Evolutionary conservation across 129 eudicot species (phyloP).

Genomic region (Escallonia rubra): DNA sequence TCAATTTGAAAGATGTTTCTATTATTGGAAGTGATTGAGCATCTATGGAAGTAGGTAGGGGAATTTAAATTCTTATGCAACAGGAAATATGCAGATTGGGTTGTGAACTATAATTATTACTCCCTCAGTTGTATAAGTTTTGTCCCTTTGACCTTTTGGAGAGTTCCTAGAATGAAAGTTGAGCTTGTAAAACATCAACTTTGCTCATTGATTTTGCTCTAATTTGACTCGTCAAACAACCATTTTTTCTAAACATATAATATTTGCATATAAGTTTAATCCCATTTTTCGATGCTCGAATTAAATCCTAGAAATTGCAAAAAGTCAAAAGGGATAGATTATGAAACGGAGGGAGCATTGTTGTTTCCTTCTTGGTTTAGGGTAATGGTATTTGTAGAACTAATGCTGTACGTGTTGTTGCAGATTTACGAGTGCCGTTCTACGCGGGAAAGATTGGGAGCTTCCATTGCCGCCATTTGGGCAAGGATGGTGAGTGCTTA

Average conservation of each 20-base stretch:
- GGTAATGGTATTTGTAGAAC: neutral
- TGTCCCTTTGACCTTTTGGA: too few species aligned
- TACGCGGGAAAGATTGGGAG: constrained; percentile 88
- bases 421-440: constrained; percentile 92
- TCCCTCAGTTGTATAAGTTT: too few species aligned
- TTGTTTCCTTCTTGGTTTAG: neutral
- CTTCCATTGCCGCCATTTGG: constrained; percentile 96
- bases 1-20: too few species aligned
- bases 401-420: constrained; percentile 8
- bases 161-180: too few species aligned
- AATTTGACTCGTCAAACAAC: neutral
- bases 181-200: too few species aligned
- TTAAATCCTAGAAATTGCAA: neutral
- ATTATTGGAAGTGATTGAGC: too few species aligned
- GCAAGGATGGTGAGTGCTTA: constrained; percentile 78
- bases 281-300: too few species aligned
- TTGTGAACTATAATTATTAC: too few species aligned
- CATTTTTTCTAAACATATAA: neutral
- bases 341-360: neutral
- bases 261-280: too few species aligned
- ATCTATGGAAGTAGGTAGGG: too few species aligned
- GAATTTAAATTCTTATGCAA: too few species aligned
- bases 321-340: neutral
- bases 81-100: too few species aligned
- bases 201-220: neutral